Conservation (phyloP, 2,329 filamentous ascomycete species). For the Colletotrichum sp. region DNA sequence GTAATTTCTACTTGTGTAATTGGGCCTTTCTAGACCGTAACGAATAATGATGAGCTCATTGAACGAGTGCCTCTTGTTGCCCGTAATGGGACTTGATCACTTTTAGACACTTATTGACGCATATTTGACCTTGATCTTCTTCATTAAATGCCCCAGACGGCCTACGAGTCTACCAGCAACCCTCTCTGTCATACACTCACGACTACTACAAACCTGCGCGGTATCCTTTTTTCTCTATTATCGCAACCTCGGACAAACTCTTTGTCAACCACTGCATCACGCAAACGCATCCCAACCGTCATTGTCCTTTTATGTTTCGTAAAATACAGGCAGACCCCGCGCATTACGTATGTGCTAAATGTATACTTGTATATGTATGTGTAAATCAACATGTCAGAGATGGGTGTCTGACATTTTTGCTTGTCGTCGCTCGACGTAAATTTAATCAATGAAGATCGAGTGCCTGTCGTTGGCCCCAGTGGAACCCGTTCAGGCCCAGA, state of each 20-base stretch:
- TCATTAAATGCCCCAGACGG: not conserved
- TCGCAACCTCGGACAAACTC: not conserved
- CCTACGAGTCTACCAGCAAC: not conserved
- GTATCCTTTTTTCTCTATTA: not conserved
- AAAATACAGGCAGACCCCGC: not conserved
- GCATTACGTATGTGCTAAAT: not conserved
- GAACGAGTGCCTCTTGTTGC: not conserved
- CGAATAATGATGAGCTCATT: not conserved
- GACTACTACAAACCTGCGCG: not conserved
- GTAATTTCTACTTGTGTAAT: not conserved
- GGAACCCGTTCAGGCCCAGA: slow-evolving; percentile 29
- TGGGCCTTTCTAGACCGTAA: not conserved
- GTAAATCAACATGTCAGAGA: not conserved
- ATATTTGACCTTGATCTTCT: not conserved
- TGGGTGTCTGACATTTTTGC: not conserved
- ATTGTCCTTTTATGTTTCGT: not conserved
- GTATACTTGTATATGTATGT: not conserved
- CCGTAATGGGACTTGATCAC: not conserved
- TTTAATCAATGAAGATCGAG: not conserved
- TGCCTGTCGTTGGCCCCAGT: slow-evolving; percentile 29
- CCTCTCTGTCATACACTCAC: not conserved
- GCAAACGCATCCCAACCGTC: not conserved
- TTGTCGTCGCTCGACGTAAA: not conserved
- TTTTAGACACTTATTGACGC: not conserved
- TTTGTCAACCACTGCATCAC: not conserved